phyloP scores from a whole-genome alignment of 176 grass and related monocot species.

The Oryza officinalis region DNA sequence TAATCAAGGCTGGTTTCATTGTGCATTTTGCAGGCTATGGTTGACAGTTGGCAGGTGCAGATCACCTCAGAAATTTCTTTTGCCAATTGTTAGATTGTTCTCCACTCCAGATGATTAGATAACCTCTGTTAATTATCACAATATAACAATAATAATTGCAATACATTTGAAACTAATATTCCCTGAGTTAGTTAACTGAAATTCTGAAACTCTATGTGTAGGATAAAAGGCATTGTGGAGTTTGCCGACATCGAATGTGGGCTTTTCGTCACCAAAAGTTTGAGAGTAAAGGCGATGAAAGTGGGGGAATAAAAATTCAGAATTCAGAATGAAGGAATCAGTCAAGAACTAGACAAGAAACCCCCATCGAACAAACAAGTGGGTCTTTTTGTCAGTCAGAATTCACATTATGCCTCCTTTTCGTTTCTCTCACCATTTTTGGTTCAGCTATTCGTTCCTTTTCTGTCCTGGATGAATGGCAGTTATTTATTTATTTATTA shows the following conservation, averaged over 20 bases:
- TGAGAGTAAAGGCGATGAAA: neutral
- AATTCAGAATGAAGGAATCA: neutral
- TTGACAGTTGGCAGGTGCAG: neutral
- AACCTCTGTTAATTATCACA: neutral
- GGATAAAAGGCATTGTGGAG: neutral
- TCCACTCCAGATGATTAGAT: neutral
- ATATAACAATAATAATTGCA: neutral
- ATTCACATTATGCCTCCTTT: neutral
- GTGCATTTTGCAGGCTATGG: neutral
- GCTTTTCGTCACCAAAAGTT: neutral
- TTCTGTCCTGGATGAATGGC: neutral
- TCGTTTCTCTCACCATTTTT: neutral
- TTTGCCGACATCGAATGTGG: neutral
- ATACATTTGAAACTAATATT: neutral
- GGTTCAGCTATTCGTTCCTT: neutral
- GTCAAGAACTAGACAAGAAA: neutral
- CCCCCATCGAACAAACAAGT: neutral
- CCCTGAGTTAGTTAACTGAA: neutral
- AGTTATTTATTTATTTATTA: no score
- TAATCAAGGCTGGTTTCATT: neutral
- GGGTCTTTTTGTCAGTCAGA: neutral
- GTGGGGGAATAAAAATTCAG: neutral
- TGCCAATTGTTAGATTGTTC: neutral
- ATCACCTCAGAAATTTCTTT: neutral
- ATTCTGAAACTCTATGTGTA: neutral